Evolutionary conservation across 2,329 filamentous ascomycete genomes (phyloP), one percentile per base, ranked within the genome.

Genomic region (Talaromyces sp.): DNA sequence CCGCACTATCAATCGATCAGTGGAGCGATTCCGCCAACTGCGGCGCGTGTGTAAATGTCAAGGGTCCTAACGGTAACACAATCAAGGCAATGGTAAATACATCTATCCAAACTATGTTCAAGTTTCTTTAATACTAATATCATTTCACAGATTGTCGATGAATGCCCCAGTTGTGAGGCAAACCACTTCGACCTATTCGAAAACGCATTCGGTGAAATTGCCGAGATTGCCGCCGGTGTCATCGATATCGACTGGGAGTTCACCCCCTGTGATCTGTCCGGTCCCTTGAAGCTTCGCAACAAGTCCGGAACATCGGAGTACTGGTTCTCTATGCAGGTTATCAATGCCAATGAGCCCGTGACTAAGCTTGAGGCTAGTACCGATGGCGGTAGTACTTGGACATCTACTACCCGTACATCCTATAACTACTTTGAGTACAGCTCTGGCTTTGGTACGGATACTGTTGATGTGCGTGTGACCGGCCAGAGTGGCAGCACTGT

Each of bases 351-450:
- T 66, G 75, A 82, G 54, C 76, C 78, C 14, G 77, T 87, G 36
- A 62, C 74, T 48, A 77, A 72, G 57, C 75, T 88, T 20, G 84
- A 87, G 60, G 84, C 87, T 52, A 84, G 81, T 53, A 83, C 77
- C 16, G 80, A 88, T 62, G 77, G 81, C 10, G 85, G 85, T 16
- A 76, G 61, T 48, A 82, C 80, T 13, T 88, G 84, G 85, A 68
- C 80, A 67, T 45, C 66, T n/a, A 86, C 85, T 0, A 75, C 72
- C 2, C 75, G 85, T 43, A 68, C 76, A 51, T 69, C 73, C 24
- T 84, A 84, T 67, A 83, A 87, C 76, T 88, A 79, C 72, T 88
- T 87, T 41, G 80, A 87, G 75, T 78, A 85, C 60, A 52, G 72
- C 0, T 73, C 76, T 52, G 85, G 85, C 0, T 86, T 84, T 61